Evolutionary conservation across 176 grass and related monocot genomes (phyloP).

Genomic region (Rhipidocladum racemiflorum): DNA sequence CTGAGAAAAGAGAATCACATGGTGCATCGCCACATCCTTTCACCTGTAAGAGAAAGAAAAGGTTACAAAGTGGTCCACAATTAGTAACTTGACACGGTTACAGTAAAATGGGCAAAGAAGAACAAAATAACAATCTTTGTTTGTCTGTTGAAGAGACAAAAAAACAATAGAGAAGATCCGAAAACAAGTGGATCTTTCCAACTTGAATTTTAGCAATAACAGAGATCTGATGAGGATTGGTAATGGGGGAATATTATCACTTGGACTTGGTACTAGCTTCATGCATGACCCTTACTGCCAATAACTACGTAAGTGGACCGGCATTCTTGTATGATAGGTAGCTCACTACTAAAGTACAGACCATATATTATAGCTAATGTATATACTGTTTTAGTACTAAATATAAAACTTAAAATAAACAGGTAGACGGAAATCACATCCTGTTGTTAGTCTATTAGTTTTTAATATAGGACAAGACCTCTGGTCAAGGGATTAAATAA

Average conservation of each 20-base stretch:
- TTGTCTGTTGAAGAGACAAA: not conserved
- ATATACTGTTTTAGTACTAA: not conserved
- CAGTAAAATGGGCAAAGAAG: not conserved
- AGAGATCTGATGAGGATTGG: not conserved
- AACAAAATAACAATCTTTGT: not conserved
- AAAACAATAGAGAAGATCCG: not conserved
- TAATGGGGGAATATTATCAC: not conserved
- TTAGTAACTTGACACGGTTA: not conserved
- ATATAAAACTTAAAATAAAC: not conserved
- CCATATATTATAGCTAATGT: not conserved
- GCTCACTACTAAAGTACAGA: not conserved
- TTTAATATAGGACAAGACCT: not conserved
- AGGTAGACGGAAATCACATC: not conserved
- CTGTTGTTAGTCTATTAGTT: not conserved
- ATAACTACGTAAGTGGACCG: not conserved
- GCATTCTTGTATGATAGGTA: not conserved
- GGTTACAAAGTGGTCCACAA: not conserved
- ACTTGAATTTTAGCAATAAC: not conserved
- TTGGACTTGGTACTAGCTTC: not conserved
- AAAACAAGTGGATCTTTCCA: not conserved
- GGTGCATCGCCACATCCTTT: slow-evolving; percentile 85
- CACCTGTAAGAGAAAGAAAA: slow-evolving; percentile 53
- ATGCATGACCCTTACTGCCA: not conserved
- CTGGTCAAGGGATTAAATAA: not conserved
- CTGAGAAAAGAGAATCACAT: slow-evolving; percentile 90